Evolutionary conservation across 2,329 filamentous ascomycete species (phyloP).

Genomic region (Diaporthe velutina): DNA sequence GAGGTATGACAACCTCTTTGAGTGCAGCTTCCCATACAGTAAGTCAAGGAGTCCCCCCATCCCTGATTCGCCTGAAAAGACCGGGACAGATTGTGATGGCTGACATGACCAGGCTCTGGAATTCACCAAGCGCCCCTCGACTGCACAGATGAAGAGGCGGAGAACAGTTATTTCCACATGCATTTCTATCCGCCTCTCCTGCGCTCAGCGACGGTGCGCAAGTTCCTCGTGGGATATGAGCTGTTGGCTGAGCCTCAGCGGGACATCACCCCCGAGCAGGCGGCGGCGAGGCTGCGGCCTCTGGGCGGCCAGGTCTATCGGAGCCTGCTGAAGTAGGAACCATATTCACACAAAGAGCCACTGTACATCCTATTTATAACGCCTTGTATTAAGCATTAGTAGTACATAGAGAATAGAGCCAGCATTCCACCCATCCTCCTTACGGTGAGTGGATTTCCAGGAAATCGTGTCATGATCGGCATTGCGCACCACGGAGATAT

Average conservation of each 20-base stretch:
- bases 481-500: background rate
- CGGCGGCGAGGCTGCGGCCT: constrained; percentile 79
- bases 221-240: constrained; percentile 97
- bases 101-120: constrained; percentile 75
- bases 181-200: constrained; percentile 97
- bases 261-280: constrained; percentile 98
- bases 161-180: constrained; percentile 92
- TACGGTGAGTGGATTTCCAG: background rate
- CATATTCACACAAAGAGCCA: background rate
- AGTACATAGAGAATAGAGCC: constrained; percentile 6
- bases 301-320: constrained; percentile 89
- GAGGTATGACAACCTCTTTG: constrained; percentile 96
- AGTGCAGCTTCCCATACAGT: constrained; percentile 97
- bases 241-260: constrained; percentile 97
- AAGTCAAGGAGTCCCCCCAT: constrained; percentile 48
- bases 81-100: constrained; percentile 35
- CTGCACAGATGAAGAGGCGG: constrained; percentile 84
- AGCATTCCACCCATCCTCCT: background rate
- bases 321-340: constrained; percentile 53
- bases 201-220: constrained; percentile 91
- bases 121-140: constrained; percentile 94
- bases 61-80: background rate
- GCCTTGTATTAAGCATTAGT: constrained; percentile 13
- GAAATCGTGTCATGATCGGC: background rate
- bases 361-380: background rate